Evolutionary conservation across 192 early-diverging fungal species (phyloP), one percentile per base, ranked within the genome.

Genomic region (Mortierella antarctica): DNA sequence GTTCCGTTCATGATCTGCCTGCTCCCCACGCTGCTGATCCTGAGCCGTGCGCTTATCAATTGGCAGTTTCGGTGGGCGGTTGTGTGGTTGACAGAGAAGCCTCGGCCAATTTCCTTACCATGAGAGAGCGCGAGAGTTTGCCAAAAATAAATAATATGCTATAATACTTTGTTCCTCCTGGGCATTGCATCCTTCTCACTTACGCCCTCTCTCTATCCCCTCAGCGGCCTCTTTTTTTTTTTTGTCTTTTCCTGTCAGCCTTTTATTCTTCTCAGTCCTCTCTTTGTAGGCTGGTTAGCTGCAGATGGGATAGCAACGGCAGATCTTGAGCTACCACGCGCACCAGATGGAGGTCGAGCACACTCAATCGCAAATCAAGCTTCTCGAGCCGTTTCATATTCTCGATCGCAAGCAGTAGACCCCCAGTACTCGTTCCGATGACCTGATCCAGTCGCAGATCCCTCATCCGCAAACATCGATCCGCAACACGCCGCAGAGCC

Each of bases 11-110:
- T 72, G 60, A 40, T 80, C 10, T 80, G 77, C 46, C 53, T 80
- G 14, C 23, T 80, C 39, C 77, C 77, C 5, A 55, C 67, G 1
- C 7, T 80, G 49, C 31, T 80, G 56, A 44, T 60, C 14, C 41
- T 80, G 2, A 45, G 46, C 11, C 77, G 70, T 6, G 48, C 14
- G 54, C 45, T 80, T 51, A 56, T 57, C 4, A 55, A 56, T 50
- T 65, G 77, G 65, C 77, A 80, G 47, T 80, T 71, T 54, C 65
- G 77, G 20, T 80, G 65, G 69, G 69, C 77, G 1, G 48, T 80
- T n/a, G 51, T 67, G 12, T 80, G 77, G 77, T 46, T 80, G 15
- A 46, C 69, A 5, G 70, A 80, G 50, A 68, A 72, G 54, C 31
- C 42, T 9, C 48, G 62, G 17, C 74, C 74, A 6, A 77, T 77